These are phyloP conservation scores for Ambrosia trifida DNA, from an alignment of 129 eudicot species.

Conservation along the genomic window DNA sequence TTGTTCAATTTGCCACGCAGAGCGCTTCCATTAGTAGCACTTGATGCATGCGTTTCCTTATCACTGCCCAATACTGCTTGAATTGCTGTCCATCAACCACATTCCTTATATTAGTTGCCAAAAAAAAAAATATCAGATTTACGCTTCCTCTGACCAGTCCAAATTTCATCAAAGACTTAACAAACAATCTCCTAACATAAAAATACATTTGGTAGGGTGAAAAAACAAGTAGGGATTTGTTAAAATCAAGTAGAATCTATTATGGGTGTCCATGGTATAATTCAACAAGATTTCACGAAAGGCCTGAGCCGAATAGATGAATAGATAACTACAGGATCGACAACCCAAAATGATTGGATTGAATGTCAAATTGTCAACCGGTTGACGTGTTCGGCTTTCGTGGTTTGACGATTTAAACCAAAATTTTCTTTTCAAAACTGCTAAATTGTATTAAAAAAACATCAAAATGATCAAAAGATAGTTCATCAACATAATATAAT, in stretches of 20 bases:
- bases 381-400: neutral
- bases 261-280: neutral
- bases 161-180: neutral
- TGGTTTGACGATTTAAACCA: neutral
- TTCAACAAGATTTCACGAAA: neutral
- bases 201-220: neutral
- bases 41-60: conserved; percentile 42
- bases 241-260: neutral
- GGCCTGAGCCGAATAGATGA: neutral
- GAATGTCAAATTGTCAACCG: neutral
- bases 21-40: conserved; percentile 41
- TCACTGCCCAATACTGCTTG: conserved; percentile 70
- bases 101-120: conserved; percentile 9
- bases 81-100: conserved; percentile 43
- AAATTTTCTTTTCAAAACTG: neutral
- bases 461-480: no score
- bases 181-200: neutral
- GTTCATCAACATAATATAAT: no score
- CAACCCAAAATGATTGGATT: neutral
- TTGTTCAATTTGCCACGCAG: conserved; percentile 78
- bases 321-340: neutral
- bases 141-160: neutral
- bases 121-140: neutral
- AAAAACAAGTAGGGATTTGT: neutral
- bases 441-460: neutral